A percentile compares a stretch with the other conserved stretches of the same genome.
These are phyloP conservation scores for Echinosophora koreensis DNA, from an alignment of 306 rosid species.

Conservation along the genomic window DNA sequence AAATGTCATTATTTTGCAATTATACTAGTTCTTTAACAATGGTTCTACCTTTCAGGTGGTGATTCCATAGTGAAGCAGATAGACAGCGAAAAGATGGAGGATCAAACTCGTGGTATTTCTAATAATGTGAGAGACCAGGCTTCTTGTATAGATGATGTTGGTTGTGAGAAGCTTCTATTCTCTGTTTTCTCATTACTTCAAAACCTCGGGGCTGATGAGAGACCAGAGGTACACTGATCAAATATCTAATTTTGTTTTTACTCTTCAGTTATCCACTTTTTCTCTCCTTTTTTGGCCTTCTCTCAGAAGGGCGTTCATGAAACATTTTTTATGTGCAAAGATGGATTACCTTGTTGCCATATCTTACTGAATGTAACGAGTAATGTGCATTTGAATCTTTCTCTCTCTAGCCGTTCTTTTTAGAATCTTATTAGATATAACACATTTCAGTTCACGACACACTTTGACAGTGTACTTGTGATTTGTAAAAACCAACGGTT, in stretches of 20 bases:
- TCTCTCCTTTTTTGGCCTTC: constrained; percentile 1
- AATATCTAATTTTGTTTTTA: constrained; percentile 16
- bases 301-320: not conserved
- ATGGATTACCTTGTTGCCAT: constrained; percentile 9
- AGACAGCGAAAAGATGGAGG: constrained; percentile 55
- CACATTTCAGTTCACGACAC: not conserved
- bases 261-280: not conserved
- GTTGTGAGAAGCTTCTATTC: constrained; percentile 74
- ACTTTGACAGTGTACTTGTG: not conserved
- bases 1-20: constrained; percentile 25
- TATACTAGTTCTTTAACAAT: constrained; percentile 23
- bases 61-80: constrained; percentile 56
- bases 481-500: not conserved
- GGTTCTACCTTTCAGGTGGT: constrained; percentile 48
- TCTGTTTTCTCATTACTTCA: constrained; percentile 90
- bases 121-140: constrained; percentile 52
- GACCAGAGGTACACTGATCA: constrained; percentile 80
- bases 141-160: constrained; percentile 59
- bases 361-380: not conserved
- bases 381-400: constrained; percentile 13
- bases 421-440: not conserved
- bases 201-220: constrained; percentile 95
- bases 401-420: not conserved
- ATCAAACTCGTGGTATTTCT: constrained; percentile 46
- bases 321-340: constrained; percentile 16